Percentiles rank a stretch among this genome's conserved stretches.
Evolutionary conservation across 768 basidiomycete genomes (phyloP).

Genomic region (Lentinula sp.): DNA sequence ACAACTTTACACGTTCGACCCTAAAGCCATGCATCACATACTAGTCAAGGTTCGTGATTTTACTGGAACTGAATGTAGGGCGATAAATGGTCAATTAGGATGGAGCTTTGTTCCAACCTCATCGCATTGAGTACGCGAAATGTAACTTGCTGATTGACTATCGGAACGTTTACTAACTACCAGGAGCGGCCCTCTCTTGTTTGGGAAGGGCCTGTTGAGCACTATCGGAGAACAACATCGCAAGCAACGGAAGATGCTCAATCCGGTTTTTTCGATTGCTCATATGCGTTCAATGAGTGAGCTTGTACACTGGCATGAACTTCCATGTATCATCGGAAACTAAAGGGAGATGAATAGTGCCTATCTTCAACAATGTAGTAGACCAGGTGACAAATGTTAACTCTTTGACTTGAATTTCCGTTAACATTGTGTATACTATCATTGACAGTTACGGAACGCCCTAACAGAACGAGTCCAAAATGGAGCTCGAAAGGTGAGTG

Average conservation of each 20-base stretch:
- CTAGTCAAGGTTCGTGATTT: not conserved
- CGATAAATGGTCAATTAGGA: not conserved
- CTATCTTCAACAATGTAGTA: not conserved
- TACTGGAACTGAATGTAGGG: not conserved
- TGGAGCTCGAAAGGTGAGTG: conserved; percentile 9
- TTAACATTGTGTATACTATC: not conserved
- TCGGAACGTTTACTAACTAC: not conserved
- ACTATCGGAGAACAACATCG: conserved; percentile 17
- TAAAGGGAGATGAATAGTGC: not conserved
- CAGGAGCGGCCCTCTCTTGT: not conserved
- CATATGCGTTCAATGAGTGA: conserved; percentile 27
- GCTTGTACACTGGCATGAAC: conserved; percentile 5
- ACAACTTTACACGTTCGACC: conserved; percentile 5
- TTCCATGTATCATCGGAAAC: not conserved
- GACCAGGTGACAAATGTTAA: not conserved
- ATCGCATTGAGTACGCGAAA: not conserved
- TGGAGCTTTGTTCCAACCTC: not conserved
- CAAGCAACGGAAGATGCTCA: conserved; percentile 29
- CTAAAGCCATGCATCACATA: conserved; percentile 5
- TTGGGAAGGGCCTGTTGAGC: not conserved
- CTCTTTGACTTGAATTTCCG: not conserved
- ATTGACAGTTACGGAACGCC: not conserved
- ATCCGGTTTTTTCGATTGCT: conserved; percentile 26
- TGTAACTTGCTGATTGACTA: not conserved
- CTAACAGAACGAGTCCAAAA: not conserved